Evolutionary conservation across 2,329 filamentous ascomycete genomes (phyloP), one percentile per base, ranked within the genome.

Genomic region (Aureobasidium zeae): DNA sequence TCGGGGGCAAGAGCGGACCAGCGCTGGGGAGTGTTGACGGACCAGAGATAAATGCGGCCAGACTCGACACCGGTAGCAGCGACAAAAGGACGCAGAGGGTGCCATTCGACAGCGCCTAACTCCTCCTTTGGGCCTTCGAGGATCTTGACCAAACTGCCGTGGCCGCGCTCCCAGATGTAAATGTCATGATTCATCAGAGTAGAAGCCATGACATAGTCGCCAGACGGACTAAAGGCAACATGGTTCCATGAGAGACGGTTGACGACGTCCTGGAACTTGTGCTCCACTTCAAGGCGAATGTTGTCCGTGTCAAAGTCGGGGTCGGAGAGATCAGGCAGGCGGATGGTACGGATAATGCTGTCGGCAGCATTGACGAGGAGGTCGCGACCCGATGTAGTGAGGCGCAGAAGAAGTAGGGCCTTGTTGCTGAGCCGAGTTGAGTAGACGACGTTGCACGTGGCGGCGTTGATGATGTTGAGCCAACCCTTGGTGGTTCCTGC

Each of bases 151-250:
- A 98, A 68, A 63, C 86, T 94, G 38, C 91, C 91, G 56, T 93
- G 86, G 45, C 82, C 83, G 44, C 91, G 79, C 65, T 98, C 91
- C 91, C 89, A 96, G 20, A 96, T 88, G 64, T 96, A 96, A 51
- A 98, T 84, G 63, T 98, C 89, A 55, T 95, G 88, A 57, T 98
- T 98, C 72, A 96, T 96, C 63, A 87, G 94, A 2, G 91, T 96
- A 19, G 87, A 94, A 0, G 93, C 91, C 17, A 87, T 87, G 29
- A 98, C 87, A 59, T 96, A 96, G 63, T 98, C 91, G 41, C 87
- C 88, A 0, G 85, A 91, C 1, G 86, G 83, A 57, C 86, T 94
- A 61, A 98, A 96, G 0, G 88, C 87, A 47, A 94, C 88, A 57
- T 95, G 87, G 57, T 96, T 98, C 91, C 91, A 98, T 5, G 84